A percentile compares a stretch with the other conserved stretches of the same genome.
phyloP scores from a whole-genome alignment of 305 asterid species.

The Striga hermonthica region DNA sequence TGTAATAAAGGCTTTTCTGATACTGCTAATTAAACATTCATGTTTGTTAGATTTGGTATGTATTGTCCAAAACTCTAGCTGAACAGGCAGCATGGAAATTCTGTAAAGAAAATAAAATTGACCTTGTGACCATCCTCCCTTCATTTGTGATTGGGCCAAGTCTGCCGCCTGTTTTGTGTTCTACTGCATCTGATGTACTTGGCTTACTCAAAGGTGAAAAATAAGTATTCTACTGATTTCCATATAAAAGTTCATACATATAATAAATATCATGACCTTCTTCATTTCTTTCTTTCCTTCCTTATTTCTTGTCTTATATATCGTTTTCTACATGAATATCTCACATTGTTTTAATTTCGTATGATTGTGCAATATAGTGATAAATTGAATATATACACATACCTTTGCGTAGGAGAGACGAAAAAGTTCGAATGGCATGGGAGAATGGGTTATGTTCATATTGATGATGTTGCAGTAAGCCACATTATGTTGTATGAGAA shows the following conservation, averaged over 20 bases:
- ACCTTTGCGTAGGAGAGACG: conserved; percentile 46
- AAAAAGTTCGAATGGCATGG: conserved; percentile 72
- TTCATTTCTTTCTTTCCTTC: no score
- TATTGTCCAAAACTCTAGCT: conserved; percentile 72
- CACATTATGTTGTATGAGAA: conserved; percentile 72
- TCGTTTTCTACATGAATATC: no score
- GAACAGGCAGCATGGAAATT: conserved; percentile 93
- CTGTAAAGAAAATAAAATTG: conserved; percentile 55
- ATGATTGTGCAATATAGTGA: neutral
- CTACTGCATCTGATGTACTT: conserved; percentile 78
- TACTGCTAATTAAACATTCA: neutral
- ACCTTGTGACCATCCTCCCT: conserved; percentile 70
- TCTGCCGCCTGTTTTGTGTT: conserved; percentile 57
- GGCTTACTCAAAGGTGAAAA: conserved; percentile 67
- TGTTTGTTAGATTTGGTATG: conserved; percentile 63
- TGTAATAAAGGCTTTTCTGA: no score
- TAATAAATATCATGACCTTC: no score
- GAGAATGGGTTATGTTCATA: conserved; percentile 91
- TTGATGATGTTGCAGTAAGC: conserved; percentile 76
- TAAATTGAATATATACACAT: no score
- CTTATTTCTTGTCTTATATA: no score
- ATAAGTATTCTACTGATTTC: neutral
- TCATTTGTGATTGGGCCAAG: conserved; percentile 83
- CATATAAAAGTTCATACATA: no score
- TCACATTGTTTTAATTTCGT: neutral